Conservation (phyloP, 2,329 filamentous ascomycete genomes). For the Penicillium hordei region DNA sequence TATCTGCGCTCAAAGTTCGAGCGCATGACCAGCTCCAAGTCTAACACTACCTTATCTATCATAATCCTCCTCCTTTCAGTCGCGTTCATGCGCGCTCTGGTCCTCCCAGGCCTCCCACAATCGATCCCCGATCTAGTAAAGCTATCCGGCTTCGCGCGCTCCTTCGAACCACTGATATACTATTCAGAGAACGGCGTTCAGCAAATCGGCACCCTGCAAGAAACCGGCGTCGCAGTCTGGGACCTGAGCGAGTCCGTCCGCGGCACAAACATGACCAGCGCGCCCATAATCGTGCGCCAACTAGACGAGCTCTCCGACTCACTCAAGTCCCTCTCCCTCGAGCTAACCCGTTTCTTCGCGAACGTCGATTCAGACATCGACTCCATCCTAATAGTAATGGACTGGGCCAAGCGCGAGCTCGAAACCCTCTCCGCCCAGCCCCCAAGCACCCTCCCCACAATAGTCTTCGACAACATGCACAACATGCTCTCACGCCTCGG, state of each 20-base stretch:
- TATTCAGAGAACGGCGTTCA: conserved; percentile 86
- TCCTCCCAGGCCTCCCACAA: conserved; percentile 65
- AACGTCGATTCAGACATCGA: conserved; percentile 93
- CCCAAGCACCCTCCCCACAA: conserved; percentile 62
- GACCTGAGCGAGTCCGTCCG: conserved; percentile 89
- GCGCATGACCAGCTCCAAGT: conserved; percentile 66
- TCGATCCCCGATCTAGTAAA: conserved; percentile 85
- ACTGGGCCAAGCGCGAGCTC: conserved; percentile 88
- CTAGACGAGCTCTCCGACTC: conserved; percentile 83
- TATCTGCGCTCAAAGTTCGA: conserved; percentile 62
- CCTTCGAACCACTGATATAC: conserved; percentile 91
- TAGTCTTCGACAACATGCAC: conserved; percentile 81
- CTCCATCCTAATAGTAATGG: conserved; percentile 90
- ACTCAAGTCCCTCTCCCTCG: conserved; percentile 77
- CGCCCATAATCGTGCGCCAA: conserved; percentile 78
- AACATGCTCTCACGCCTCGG: conserved; percentile 64
- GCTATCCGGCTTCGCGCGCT: conserved; percentile 82
- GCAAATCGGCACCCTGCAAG: conserved; percentile 84
- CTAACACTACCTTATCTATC: conserved; percentile 63
- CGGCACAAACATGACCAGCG: conserved; percentile 86
- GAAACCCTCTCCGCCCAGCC: conserved; percentile 64
- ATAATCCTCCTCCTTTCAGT: conserved; percentile 65
- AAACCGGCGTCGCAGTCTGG: conserved; percentile 91
- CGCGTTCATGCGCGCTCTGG: conserved; percentile 63
- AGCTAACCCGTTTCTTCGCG: conserved; percentile 88